Evolutionary conservation across 257 asterid species (phyloP).

Genomic region (Catharanthus roseus): DNA sequence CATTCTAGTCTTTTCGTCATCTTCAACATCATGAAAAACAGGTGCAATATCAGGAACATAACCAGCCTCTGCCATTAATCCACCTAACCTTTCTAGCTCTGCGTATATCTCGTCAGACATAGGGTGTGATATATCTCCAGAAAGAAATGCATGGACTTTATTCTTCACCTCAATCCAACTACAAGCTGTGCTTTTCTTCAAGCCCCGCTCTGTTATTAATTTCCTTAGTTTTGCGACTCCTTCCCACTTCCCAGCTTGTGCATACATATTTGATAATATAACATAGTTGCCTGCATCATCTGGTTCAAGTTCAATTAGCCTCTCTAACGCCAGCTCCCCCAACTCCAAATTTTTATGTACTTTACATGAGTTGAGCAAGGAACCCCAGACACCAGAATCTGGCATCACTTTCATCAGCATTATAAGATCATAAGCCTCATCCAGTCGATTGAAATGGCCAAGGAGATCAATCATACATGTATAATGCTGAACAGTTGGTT

Average conservation of each 20-base stretch:
- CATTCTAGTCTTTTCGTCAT: slow-evolving; percentile 48
- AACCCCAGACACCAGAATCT: slow-evolving; percentile 68
- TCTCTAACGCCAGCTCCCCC: slow-evolving; percentile 50
- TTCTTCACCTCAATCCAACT: slow-evolving; percentile 60
- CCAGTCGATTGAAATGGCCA: slow-evolving; percentile 41
- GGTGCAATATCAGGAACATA: slow-evolving; percentile 41
- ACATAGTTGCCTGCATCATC: slow-evolving; percentile 55
- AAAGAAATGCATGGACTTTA: slow-evolving; percentile 49
- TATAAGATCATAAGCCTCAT: slow-evolving; percentile 46
- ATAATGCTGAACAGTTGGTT: slow-evolving; percentile 53
- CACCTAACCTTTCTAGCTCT: slow-evolving; percentile 41
- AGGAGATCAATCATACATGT: slow-evolving; percentile 65
- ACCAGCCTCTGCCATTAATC: slow-evolving; percentile 42
- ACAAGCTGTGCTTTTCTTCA: slow-evolving; percentile 48
- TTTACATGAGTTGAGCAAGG: slow-evolving; percentile 59
- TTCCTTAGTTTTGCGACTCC: slow-evolving; percentile 48
- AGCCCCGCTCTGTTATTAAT: slow-evolving; percentile 35
- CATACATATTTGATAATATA: slow-evolving; percentile 51
- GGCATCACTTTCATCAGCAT: slow-evolving; percentile 36
- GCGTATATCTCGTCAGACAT: slow-evolving; percentile 40
- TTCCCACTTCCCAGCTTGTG: slow-evolving; percentile 67
- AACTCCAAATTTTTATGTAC: slow-evolving; percentile 47
- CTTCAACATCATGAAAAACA: slow-evolving; percentile 60
- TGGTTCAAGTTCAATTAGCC: slow-evolving; percentile 46
- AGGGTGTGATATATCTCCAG: slow-evolving; percentile 57